These are phyloP conservation scores for Bjerkandera adusta DNA, from an alignment of 1,284 basidiomycete species.

Conservation along the genomic window DNA sequence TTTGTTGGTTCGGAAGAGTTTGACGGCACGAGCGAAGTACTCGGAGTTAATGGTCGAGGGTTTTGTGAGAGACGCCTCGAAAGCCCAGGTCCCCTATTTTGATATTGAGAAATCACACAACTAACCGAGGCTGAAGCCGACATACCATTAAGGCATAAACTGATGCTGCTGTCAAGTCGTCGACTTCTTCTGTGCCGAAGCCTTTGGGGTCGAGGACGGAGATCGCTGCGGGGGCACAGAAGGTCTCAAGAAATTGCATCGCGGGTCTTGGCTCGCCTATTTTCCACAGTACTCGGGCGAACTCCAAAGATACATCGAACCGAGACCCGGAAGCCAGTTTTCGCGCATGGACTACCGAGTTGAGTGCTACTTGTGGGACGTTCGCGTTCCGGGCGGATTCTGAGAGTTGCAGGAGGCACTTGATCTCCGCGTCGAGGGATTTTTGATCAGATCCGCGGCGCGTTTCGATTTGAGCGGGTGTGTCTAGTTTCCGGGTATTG, in stretches of 20 bases:
- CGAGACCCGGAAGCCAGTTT: constrained; percentile 49
- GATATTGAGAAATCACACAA: background rate
- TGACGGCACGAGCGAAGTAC: constrained; percentile 70
- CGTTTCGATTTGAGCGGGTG: too few relatives aligned
- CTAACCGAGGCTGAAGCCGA: background rate
- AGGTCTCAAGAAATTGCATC: constrained; percentile 69
- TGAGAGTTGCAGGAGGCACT: constrained; percentile 74
- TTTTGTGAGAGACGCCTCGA: constrained; percentile 82
- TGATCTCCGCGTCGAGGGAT: constrained; percentile 64
- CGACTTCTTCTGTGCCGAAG: constrained; percentile 9
- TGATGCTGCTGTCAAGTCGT: constrained; percentile 38
- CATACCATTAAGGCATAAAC: constrained; percentile 63
- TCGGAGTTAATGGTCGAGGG: constrained; percentile 70
- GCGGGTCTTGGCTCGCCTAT: constrained; percentile 85
- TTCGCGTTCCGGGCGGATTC: constrained; percentile 69
- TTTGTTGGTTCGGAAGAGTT: constrained; percentile 32
- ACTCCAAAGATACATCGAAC: constrained; percentile 73
- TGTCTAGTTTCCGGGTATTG: too few relatives aligned
- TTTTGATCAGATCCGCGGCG: constrained; percentile 51
- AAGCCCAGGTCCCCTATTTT: constrained; percentile 84
- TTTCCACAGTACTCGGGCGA: constrained; percentile 88
- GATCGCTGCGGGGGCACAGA: too few relatives aligned
- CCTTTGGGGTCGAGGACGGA: too few relatives aligned
- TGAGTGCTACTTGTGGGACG: constrained; percentile 82
- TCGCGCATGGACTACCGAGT: constrained; percentile 79